Conservation (phyloP, 2,329 filamentous ascomycete genomes). For the Aspergillus flavus region DNA sequence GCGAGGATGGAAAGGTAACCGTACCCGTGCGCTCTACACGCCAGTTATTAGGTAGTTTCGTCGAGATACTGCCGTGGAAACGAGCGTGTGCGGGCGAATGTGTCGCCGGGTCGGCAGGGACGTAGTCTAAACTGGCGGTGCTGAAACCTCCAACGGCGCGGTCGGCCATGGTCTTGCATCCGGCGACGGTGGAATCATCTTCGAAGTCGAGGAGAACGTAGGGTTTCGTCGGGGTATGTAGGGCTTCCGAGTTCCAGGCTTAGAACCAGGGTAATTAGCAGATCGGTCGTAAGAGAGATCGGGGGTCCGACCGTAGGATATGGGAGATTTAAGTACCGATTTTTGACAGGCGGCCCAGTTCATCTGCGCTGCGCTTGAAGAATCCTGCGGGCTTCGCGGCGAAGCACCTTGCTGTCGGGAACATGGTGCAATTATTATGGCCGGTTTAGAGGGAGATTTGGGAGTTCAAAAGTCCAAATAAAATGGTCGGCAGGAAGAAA, state of each 20-base stretch:
- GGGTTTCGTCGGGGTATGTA: constrained; percentile 41
- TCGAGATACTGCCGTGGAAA: constrained; percentile 89
- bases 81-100: constrained; percentile 66
- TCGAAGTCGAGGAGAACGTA: constrained; percentile 46
- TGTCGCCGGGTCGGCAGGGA: constrained; percentile 49
- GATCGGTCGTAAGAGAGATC: neutral
- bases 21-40: constrained; percentile 45
- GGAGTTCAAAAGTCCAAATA: neutral
- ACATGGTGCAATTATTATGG: constrained; percentile 29
- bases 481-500: neutral
- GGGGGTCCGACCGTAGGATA: neutral
- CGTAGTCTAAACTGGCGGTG: constrained; percentile 69
- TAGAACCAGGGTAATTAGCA: constrained; percentile 12
- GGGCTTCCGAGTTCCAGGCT: constrained; percentile 47
- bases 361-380: constrained; percentile 60
- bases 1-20: neutral
- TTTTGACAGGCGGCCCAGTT: constrained; percentile 59
- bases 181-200: constrained; percentile 36
- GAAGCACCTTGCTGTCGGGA: constrained; percentile 43
- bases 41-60: constrained; percentile 71
- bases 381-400: constrained; percentile 52
- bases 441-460: neutral
- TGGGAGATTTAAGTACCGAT: constrained; percentile 47
- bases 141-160: constrained; percentile 85
- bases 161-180: constrained; percentile 79